phyloP scores from a whole-genome alignment of 306 rosid species.

The Bauhinia variegata region DNA sequence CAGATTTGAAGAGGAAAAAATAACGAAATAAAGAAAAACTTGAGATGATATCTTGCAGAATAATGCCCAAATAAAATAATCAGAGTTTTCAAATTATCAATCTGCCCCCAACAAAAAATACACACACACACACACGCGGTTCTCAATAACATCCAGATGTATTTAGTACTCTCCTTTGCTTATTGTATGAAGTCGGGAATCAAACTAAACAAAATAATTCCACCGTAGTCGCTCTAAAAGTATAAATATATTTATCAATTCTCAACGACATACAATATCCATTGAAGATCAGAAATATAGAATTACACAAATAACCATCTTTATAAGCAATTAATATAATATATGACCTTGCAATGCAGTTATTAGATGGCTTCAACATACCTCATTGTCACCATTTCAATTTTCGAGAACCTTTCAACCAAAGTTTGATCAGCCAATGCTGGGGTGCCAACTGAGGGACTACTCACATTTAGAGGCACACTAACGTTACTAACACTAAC shows the following conservation, averaged over 20 bases:
- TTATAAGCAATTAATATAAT: neutral
- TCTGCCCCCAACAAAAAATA: no score
- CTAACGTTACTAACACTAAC: slow-evolving; percentile 81
- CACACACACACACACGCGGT: no score
- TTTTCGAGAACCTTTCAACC: slow-evolving; percentile 76
- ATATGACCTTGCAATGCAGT: slow-evolving; percentile 20
- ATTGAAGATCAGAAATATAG: slow-evolving; percentile 10
- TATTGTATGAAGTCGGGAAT: neutral
- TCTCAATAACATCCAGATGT: no score
- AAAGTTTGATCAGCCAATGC: slow-evolving; percentile 57
- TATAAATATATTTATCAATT: neutral
- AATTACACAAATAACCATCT: slow-evolving; percentile 10
- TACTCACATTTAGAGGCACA: slow-evolving; percentile 66
- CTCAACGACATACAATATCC: neutral
- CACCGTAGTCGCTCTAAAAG: neutral
- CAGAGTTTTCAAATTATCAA: neutral
- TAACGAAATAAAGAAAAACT: neutral
- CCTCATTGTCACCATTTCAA: slow-evolving; percentile 76
- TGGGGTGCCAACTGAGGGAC: slow-evolving; percentile 82
- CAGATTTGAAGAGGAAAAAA: neutral
- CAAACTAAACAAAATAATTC: neutral
- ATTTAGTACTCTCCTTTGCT: neutral
- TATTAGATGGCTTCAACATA: slow-evolving; percentile 38
- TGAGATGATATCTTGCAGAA: slow-evolving; percentile 9
- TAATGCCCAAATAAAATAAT: slow-evolving; percentile 17